Percentiles rank a stretch among this genome's conserved stretches.
phyloP scores from a whole-genome alignment of 352 stramenopile species.

The Pilasporangium apinafurcum region DNA sequence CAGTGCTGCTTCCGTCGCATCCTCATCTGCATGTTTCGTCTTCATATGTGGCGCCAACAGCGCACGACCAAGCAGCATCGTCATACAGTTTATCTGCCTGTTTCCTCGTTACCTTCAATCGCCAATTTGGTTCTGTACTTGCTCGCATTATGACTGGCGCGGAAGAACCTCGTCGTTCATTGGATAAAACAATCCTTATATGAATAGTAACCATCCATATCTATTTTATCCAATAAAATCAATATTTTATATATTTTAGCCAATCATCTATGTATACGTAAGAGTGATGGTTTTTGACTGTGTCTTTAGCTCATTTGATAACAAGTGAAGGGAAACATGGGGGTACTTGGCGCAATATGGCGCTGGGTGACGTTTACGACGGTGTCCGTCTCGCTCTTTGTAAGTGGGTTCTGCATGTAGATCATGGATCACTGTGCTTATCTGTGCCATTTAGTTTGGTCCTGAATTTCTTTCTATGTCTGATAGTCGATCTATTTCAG shows the following conservation, averaged over 20 bases:
- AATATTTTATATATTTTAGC: too few species aligned
- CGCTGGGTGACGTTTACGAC: conserved; percentile 53
- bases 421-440: too few species aligned
- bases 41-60: conserved; percentile 27
- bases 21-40: neutral
- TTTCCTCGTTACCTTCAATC: too few species aligned
- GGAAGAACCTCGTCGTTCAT: neutral
- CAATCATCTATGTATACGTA: neutral
- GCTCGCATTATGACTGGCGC: conserved; percentile 12
- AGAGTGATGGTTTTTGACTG: too few species aligned
- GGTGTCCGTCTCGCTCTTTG: conserved; percentile 50
- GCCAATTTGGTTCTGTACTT: too few species aligned
- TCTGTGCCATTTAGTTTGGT: neutral
- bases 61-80: conserved; percentile 47
- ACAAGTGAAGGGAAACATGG: conserved; percentile 2
- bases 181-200: neutral
- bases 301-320: neutral
- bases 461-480: neutral
- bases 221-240: too few species aligned
- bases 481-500: conserved; percentile 52
- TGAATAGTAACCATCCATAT: too few species aligned
- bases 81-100: too few species aligned
- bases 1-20: conserved; percentile 10
- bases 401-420: conserved; percentile 19
- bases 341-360: conserved; percentile 14